phyloP scores from a whole-genome alignment of 73 alveolate species.

The Symbiodinium pilosum region DNA sequence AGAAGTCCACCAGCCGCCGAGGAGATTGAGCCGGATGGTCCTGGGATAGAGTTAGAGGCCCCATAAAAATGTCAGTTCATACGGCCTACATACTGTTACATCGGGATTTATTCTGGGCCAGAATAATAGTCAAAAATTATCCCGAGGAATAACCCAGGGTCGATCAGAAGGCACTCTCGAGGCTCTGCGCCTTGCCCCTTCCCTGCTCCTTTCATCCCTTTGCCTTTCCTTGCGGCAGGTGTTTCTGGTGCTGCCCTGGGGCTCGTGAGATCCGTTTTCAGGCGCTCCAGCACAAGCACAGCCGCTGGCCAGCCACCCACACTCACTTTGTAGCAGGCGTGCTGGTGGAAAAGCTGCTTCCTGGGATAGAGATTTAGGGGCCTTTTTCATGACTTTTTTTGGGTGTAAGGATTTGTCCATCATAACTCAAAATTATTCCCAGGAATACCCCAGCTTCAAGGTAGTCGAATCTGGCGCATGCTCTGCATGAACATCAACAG shows the following conservation, averaged over 20 bases:
- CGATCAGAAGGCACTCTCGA: not conserved
- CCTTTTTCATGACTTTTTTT: no score
- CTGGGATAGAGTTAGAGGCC: no score
- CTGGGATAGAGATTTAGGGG: no score
- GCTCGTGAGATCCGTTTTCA: not conserved
- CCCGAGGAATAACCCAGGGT: no score
- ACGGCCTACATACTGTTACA: no score
- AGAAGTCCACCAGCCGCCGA: not conserved
- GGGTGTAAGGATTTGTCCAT: not conserved
- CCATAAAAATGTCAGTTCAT: no score
- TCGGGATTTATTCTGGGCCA: no score
- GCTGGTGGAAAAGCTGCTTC: not conserved
- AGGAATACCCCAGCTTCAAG: no score
- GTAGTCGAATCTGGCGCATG: no score
- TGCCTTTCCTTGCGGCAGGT: not conserved
- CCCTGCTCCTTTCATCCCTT: not conserved
- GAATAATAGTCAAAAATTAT: no score
- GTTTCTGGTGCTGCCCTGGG: not conserved
- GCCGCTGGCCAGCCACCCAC: constrained; percentile 90
- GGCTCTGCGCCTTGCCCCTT: not conserved
- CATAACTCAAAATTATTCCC: no score
- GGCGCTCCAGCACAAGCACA: constrained; percentile 39
- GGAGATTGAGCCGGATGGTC: not conserved
- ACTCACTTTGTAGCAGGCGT: not conserved
- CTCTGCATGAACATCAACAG: no score